Percentiles rank a stretch among this genome's conserved stretches.
phyloP scores from a whole-genome alignment of 768 basidiomycete genomes.

The Termitomyces eurrhizus region DNA sequence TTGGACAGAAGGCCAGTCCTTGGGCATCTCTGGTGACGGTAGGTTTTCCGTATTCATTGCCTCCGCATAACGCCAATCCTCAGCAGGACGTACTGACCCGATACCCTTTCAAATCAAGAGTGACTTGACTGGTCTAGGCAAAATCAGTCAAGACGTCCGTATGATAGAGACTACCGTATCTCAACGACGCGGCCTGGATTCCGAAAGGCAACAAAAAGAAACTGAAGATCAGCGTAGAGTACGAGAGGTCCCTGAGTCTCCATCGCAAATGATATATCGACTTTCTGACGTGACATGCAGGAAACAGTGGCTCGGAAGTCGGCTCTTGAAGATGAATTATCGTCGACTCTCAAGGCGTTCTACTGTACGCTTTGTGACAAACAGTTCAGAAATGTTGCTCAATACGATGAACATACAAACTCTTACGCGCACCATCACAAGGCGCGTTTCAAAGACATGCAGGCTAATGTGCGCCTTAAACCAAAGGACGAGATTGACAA shows the following conservation, averaged over 20 bases:
- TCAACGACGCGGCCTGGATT: conserved; percentile 74
- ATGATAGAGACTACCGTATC: conserved; percentile 87
- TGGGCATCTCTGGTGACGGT: conserved; percentile 80
- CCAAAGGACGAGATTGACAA: conserved; percentile 66
- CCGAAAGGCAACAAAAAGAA: conserved; percentile 78
- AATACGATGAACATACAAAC: conserved; percentile 88
- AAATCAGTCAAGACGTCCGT: conserved; percentile 70
- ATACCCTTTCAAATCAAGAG: conserved; percentile 78
- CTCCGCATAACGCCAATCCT: neutral
- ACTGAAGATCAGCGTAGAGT: conserved; percentile 70
- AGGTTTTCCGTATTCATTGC: conserved; percentile 8
- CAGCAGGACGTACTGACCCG: conserved; percentile 73
- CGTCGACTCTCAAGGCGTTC: conserved; percentile 64
- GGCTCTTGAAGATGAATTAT: conserved; percentile 67
- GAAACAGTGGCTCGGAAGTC: conserved; percentile 59
- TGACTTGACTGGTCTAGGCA: conserved; percentile 78
- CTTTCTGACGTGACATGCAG: conserved; percentile 30
- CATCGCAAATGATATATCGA: neutral
- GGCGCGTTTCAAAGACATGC: conserved; percentile 79
- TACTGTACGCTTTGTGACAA: conserved; percentile 84
- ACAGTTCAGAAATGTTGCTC: conserved; percentile 81
- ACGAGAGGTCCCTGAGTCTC: conserved; percentile 51
- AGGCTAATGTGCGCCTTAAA: conserved; percentile 64
- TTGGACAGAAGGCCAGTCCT: conserved; percentile 75
- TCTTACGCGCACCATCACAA: conserved; percentile 88